Evolutionary conservation across 2,329 filamentous ascomycete species (phyloP).

Genomic region (Ploettnerulaceae sp.): DNA sequence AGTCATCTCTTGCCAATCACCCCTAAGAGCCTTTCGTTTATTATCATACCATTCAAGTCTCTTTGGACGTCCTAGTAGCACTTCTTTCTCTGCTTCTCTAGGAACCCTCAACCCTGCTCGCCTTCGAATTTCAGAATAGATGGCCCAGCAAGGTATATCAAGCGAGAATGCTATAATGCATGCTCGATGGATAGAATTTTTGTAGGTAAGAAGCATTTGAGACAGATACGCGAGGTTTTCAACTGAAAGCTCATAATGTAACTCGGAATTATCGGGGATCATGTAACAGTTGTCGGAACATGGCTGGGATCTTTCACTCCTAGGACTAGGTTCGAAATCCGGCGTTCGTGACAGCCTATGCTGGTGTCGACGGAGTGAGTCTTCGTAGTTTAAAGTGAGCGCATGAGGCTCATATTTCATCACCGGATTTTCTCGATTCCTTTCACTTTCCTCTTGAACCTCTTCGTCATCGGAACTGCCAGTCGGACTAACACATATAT

Average conservation of each 20-base stretch:
- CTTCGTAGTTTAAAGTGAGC: conserved; percentile 19
- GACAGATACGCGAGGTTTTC: conserved; percentile 13
- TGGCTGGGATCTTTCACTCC: not conserved
- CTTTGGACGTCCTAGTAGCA: conserved; percentile 3
- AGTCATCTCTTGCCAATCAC: conserved; percentile 26
- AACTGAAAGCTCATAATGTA: conserved; percentile 7
- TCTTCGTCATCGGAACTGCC: conserved; percentile 16
- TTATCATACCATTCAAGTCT: conserved; percentile 31
- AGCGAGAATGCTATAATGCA: conserved; percentile 26
- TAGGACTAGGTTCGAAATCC: not conserved
- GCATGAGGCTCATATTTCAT: conserved; percentile 19
- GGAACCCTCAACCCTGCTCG: not conserved
- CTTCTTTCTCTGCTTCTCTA: not conserved
- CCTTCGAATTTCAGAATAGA: conserved; percentile 21
- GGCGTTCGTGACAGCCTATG: conserved; percentile 5
- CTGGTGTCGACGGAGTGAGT: conserved; percentile 21
- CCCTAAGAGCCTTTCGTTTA: conserved; percentile 21
- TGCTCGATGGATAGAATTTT: conserved; percentile 15
- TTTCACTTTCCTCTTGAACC: no score
- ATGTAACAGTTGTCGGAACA: conserved; percentile 21
- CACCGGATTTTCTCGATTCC: no score
- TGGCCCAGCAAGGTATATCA: conserved; percentile 28
- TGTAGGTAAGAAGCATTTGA: conserved; percentile 20
- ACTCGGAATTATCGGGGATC: conserved; percentile 6
- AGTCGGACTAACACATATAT: conserved; percentile 2